Conservation (phyloP, 495 filamentous ascomycete genomes). For the Neurospora sp. region DNA sequence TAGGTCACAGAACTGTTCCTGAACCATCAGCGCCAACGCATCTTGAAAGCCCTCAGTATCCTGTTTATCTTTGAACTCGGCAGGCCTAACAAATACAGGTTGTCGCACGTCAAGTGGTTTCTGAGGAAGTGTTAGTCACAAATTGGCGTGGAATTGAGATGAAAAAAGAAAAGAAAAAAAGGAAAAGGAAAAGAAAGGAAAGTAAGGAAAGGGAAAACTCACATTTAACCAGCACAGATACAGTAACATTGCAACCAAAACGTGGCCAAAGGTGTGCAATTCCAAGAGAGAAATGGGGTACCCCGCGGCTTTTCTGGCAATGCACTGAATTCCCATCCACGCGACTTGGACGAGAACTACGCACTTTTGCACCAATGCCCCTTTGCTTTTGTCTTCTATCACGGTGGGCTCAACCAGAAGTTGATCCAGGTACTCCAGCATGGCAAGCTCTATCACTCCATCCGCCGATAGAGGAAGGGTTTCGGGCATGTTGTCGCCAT, state of each 20-base stretch:
- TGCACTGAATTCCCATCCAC: background rate
- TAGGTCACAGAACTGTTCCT: background rate
- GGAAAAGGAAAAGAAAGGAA: too few species aligned
- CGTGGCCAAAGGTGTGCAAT: background rate
- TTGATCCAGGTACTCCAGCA: background rate
- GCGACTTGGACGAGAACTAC: background rate
- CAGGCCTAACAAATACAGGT: background rate
- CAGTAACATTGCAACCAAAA: background rate
- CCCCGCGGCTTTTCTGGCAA: background rate
- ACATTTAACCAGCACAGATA: background rate
- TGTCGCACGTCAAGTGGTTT: background rate
- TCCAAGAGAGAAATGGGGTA: background rate
- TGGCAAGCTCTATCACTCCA: background rate
- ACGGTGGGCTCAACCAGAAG: background rate
- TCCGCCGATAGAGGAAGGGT: background rate
- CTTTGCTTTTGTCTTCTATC: background rate
- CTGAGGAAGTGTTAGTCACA: background rate
- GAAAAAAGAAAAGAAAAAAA: too few species aligned
- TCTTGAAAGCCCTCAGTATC: background rate
- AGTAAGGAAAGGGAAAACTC: too few species aligned
- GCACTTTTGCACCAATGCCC: background rate
- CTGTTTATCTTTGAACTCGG: background rate
- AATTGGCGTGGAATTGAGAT: too few species aligned
- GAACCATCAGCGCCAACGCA: background rate
- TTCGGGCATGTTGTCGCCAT: background rate